Base-by-base conservation (phyloP, 768 basidiomycete species). In the Arthromyces matolae region DNA sequence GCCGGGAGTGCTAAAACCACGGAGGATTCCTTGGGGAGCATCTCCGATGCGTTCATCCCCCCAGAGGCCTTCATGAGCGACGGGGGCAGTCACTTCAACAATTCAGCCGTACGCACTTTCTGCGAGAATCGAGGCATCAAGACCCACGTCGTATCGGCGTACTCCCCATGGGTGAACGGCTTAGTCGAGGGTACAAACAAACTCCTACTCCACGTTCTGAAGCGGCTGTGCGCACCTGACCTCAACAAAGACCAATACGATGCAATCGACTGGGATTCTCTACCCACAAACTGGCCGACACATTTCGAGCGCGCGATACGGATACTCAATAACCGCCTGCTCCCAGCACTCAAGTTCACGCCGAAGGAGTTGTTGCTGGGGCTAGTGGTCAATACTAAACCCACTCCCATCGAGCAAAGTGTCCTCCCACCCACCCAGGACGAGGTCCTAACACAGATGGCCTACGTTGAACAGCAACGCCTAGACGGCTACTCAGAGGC, bases 81-180 rank as follows among this genome's bases (percentile, higher is more conserved):
- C 27, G 33, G 47, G 5, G 40, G 47, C 3, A 8, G 19, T 4
- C 39, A 48, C 12, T 75, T 74, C 49, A 56, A 68, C 22, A 67
- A 65, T 51, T 22, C 56, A 4, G 65, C 67, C 5, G 62, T 75
- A 0, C 2, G 29, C 0, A 57, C 45, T 1, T 53, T 56, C 40
- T 76, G 70, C 44, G 46, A 51, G 2, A 16, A 42, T 14, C 25
- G 52, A 9, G 52, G 58, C 0, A 57, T 57, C 1, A 41, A 58
- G 23, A 47, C 56, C 3, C 51, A 63, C 9, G 50, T 64, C 0
- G 49, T 57, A 0, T 33, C 68, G 9, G 65, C 66, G 1, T 74
- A 74, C 41, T 58, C 69, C 8, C 72, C 71, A 6, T 74, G 71
- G 73, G 52, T 72, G 12, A 73, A 72, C 42, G 65, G 71, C 0